Percentiles rank a stretch among this genome's conserved stretches.
Conservation (phyloP, 352 stramenopile species). For the Globisporangium lucens region DNA sequence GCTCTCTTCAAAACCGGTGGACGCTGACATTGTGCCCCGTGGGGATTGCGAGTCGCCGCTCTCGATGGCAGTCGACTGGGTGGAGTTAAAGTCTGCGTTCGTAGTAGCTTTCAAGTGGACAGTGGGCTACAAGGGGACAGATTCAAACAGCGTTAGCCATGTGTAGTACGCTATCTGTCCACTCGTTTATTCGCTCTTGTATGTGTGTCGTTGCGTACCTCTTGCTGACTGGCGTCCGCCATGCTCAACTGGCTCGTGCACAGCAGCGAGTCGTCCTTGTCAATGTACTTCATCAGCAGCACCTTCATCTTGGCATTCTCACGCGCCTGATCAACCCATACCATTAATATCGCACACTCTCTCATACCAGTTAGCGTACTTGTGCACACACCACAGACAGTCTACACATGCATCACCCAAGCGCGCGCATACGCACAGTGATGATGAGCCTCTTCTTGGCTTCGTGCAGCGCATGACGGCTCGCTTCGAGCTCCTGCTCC, state of each 20-base stretch:
- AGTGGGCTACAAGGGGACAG: neutral
- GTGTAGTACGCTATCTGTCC: neutral
- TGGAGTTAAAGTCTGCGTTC: slow-evolving; percentile 4
- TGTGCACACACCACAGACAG: neutral
- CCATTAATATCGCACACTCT: neutral
- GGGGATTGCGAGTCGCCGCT: slow-evolving; percentile 40
- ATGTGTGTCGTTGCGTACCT: slow-evolving; percentile 9
- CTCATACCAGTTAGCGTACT: neutral
- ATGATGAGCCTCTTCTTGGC: slow-evolving; percentile 64
- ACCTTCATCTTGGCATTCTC: slow-evolving; percentile 89
- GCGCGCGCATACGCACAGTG: slow-evolving; percentile 28
- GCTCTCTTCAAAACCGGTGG: slow-evolving; percentile 41
- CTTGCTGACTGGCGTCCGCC: slow-evolving; percentile 22
- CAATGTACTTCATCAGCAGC: slow-evolving; percentile 84
- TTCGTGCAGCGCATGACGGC: slow-evolving; percentile 45
- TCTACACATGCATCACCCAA: neutral
- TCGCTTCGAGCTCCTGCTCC: slow-evolving; percentile 52
- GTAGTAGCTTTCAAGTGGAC: neutral
- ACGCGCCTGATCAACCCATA: slow-evolving; percentile 34
- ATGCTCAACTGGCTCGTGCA: slow-evolving; percentile 74
- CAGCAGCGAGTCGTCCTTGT: slow-evolving; percentile 78
- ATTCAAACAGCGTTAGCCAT: neutral
- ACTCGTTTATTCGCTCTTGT: neutral
- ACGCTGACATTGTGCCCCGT: slow-evolving; percentile 21
- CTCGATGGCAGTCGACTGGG: slow-evolving; percentile 14